Base-by-base conservation (phyloP, 371 early-diverging fungal species). In the Saksenaea oblongispora region DNA sequence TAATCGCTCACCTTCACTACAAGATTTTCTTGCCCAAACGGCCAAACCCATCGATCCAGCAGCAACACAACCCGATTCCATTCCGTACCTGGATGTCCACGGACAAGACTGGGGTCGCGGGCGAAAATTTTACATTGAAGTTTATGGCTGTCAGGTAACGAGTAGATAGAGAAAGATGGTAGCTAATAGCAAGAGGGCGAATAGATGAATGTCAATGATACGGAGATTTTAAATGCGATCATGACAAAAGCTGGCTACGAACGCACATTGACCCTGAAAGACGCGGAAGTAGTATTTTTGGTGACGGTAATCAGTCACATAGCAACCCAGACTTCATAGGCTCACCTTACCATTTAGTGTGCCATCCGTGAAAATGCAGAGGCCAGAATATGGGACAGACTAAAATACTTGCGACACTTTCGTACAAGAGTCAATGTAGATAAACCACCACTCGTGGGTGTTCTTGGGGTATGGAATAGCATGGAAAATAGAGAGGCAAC, bases 321-420 rank as follows among this genome's bases (percentile, higher is more conserved):
- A 14, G 11, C 22, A 1, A 42, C 42, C 28, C 2, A 4, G n/a
- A 13, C 37, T 27, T 28, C 15, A 18, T 17, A 11, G 28, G 28
- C 14, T 34, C 18, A 22, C 15, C 11, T n/a, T 59, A n/a, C 22
- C n/a, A 13, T 36, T 2, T 61, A 83, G 81, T 92, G 92, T 63
- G 89, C 92, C 5, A 92, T 92, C 54, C 78, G 92, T 63, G 92
- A 91, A 59, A 89, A 87, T 68, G 92, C 92, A 18, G 92, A 92
- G 75, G 75, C 81, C 1, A 84, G 84, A 65, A 91, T 92, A 56
- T 92, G 92, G 92, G 81, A 80, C 27, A 80, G 92, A 24, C 72
- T 92, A 15, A 69, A 78, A 34, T 79, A 82, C 31, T 68, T 91
- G 28, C 85, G 88, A 58, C 74, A 87, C 24, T 77, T 80, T 54